A percentile compares a stretch with the other conserved stretches of the same genome.
phyloP scores from a whole-genome alignment of 208 protist species.

The Leishmania major region DNA sequence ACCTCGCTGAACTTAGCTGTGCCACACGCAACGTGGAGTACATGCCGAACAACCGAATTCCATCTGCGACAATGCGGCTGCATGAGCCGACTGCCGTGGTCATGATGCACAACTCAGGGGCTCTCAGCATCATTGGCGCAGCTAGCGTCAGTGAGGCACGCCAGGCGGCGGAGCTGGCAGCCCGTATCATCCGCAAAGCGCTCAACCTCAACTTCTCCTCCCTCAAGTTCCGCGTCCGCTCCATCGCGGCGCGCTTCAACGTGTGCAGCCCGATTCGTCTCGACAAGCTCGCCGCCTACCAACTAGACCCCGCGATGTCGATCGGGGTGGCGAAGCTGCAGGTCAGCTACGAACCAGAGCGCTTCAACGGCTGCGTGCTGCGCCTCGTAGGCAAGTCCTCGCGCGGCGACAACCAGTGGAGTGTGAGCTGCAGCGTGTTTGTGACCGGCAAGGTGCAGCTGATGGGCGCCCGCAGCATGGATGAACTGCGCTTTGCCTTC shows the following conservation, averaged over 20 bases:
- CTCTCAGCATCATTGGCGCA: slow-evolving; percentile 78
- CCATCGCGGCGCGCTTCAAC: slow-evolving; percentile 85
- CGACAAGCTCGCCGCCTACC: slow-evolving; percentile 66
- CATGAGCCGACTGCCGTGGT: slow-evolving; percentile 79
- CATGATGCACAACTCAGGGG: slow-evolving; percentile 77
- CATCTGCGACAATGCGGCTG: slow-evolving; percentile 81
- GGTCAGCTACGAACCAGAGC: slow-evolving; percentile 86
- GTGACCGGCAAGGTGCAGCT: slow-evolving; percentile 87
- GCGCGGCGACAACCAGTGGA: slow-evolving; percentile 60
- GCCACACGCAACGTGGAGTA: slow-evolving; percentile 89
- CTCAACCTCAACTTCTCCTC: slow-evolving; percentile 60
- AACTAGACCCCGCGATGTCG: slow-evolving; percentile 24
- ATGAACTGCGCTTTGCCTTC: slow-evolving; percentile 84
- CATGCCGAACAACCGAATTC: slow-evolving; percentile 62
- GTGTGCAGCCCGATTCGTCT: slow-evolving; percentile 78
- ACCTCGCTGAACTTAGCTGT: slow-evolving; percentile 82
- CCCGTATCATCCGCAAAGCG: slow-evolving; percentile 85
- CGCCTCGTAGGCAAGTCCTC: slow-evolving; percentile 60
- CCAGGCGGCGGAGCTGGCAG: slow-evolving; percentile 85
- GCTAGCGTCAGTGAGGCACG: slow-evolving; percentile 75
- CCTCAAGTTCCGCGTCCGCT: slow-evolving; percentile 83
- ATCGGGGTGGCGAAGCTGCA: slow-evolving; percentile 51
- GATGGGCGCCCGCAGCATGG: slow-evolving; percentile 76
- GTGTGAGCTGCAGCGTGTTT: slow-evolving; percentile 75
- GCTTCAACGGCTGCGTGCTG: slow-evolving; percentile 80